Conservation (phyloP, 495 filamentous ascomycete genomes). For the Neurospora sp. region DNA sequence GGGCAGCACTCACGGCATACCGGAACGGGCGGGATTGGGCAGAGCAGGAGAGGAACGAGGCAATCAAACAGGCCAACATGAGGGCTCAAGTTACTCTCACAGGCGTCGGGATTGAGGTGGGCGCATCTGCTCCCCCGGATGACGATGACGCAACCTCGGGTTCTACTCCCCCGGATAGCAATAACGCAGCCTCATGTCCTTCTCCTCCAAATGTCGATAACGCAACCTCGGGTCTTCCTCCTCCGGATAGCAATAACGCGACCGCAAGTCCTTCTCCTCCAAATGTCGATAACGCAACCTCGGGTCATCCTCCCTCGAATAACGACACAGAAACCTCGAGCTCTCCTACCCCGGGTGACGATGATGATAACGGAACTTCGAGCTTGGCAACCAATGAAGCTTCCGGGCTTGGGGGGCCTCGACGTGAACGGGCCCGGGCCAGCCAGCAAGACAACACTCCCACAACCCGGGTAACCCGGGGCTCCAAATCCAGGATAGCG, state of each 20-base stretch:
- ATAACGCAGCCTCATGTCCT: not conserved
- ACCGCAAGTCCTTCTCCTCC: no score
- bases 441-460: not conserved
- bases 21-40: not conserved
- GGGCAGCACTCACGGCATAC: not conserved
- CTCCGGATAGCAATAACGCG: not conserved
- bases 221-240: not conserved
- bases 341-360: not conserved
- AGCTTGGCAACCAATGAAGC: not conserved
- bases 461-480: not conserved
- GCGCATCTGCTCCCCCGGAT: not conserved
- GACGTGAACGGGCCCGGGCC: not conserved
- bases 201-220: not conserved
- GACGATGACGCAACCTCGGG: not conserved
- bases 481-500: not conserved
- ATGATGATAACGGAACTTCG: not conserved
- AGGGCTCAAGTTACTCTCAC: not conserved
- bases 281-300: not conserved
- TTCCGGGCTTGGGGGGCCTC: not conserved
- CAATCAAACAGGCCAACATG: not conserved
- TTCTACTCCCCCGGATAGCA: not conserved
- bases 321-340: not conserved
- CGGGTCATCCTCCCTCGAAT: not conserved
- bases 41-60: not conserved
- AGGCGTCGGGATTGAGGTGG: not conserved